phyloP scores from a whole-genome alignment of 495 filamentous ascomycete genomes.

The Geoglossum glabrum region DNA sequence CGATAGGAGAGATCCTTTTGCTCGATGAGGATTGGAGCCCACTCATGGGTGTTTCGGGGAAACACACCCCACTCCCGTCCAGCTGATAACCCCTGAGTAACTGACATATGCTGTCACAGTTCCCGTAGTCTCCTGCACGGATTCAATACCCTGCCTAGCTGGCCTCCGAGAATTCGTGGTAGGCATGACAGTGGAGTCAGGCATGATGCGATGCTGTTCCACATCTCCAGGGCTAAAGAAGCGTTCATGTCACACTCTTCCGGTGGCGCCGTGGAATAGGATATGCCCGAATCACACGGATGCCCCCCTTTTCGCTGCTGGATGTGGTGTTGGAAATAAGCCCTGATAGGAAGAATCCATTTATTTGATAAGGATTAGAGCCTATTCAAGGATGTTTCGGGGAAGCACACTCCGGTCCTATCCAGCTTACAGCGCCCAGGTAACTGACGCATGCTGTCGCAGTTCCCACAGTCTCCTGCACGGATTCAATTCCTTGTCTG shows the following conservation, averaged over 20 bases:
- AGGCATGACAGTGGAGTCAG: not conserved
- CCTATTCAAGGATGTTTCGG: not conserved
- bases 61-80: not conserved
- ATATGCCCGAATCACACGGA: too few relatives aligned
- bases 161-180: not conserved
- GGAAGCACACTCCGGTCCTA: not conserved
- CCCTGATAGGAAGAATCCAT: too few relatives aligned
- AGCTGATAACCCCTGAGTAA: not conserved
- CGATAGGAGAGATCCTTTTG: not conserved
- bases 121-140: not conserved
- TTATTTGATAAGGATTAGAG: not conserved
- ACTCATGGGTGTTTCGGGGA: too few relatives aligned
- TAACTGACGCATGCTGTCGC: not conserved
- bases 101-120: not conserved
- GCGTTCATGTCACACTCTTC: too few relatives aligned
- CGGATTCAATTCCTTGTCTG: not conserved
- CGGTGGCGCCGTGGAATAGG: too few relatives aligned
- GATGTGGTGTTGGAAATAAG: too few relatives aligned
- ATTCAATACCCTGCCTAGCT: not conserved
- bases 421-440: not conserved
- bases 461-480: not conserved
- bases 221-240: too few relatives aligned
- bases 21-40: too few relatives aligned
- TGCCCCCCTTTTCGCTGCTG: too few relatives aligned
- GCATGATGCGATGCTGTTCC: too few relatives aligned